Evolutionary conservation across 371 early-diverging fungal species (phyloP).

Genomic region (Apophysomyces elegans): DNA sequence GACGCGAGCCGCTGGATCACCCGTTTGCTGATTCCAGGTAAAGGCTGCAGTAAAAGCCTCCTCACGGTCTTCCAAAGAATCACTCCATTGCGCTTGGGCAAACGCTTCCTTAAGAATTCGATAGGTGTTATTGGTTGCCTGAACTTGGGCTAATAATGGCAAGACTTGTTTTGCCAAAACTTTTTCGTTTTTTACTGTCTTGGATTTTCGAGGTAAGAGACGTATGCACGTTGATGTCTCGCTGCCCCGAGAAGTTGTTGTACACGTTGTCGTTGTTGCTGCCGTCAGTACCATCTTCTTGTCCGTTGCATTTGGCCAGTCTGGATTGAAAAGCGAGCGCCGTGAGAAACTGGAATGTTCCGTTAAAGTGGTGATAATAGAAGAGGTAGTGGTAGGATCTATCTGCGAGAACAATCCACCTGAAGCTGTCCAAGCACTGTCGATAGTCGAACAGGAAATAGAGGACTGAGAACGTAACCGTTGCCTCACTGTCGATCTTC

Average conservation of each 20-base stretch:
- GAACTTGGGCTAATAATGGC: not conserved
- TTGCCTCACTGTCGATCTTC: not conserved
- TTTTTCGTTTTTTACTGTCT: not conserved
- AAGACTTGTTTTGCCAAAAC: not conserved
- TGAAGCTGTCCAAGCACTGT: constrained; percentile 11
- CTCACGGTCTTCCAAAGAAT: constrained; percentile 27
- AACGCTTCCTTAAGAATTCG: constrained; percentile 23
- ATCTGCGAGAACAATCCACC: constrained; percentile 36
- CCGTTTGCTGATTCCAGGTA: constrained; percentile 32
- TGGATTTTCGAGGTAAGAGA: not conserved
- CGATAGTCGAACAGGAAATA: not conserved
- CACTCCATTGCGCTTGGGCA: constrained; percentile 22
- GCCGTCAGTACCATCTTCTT: not conserved
- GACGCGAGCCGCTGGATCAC: constrained; percentile 34
- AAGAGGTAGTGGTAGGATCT: constrained; percentile 25
- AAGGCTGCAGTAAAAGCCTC: constrained; percentile 37
- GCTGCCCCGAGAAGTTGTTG: not conserved
- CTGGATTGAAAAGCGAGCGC: constrained; percentile 7
- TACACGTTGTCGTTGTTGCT: not conserved
- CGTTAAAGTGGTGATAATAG: constrained; percentile 16
- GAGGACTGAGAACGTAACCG: not conserved
- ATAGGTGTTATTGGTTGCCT: constrained; percentile 11
- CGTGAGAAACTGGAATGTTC: constrained; percentile 17
- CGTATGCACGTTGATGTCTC: not conserved
- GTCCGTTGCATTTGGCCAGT: constrained; percentile 6